Base-by-base conservation (phyloP, 2,329 filamentous ascomycete genomes). In the Zarea fungicola region DNA sequence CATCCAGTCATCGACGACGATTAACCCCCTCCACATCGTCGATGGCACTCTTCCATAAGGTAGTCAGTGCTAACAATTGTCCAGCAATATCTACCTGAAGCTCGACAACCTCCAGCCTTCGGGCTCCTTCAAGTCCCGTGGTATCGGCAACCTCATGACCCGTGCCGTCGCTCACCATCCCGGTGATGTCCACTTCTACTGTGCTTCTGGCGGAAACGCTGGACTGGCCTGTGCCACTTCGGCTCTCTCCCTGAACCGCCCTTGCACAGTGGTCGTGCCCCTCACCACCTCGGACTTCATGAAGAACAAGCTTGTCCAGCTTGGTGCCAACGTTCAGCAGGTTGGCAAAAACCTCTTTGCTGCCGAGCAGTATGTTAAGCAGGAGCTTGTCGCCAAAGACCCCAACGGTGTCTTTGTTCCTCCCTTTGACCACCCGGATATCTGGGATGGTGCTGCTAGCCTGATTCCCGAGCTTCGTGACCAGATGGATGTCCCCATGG, bases 71-170 rank as follows among this genome's bases (percentile, higher is more conserved):
- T 48, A 49, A 55, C 25, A 28, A 39, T 40, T 25, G 25, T 42
- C n/a, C 52, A 77, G 87, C 72, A 84, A 86, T 70, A 81, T 95
- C 65, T 88, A 87, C 65, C 81, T 95, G 60, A 95, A 95, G 66
- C 80, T 93, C 54, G 89, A 95, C 59, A 88, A 87, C 62, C 78
- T 90, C 48, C 89, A 95, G 62, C 89, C 89, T 5, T 86, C 85
- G 19, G 87, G 87, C 54, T 91, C 87, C 32, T 95, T 95, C 80
- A 93, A 95, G 66, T 91, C 87, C 40, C 78, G 81, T 56, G 87
- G 85, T 25, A 80, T 92, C 53, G 87, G 87, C 42, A 80, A 87
- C 65, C 77, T 87, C 62, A 83, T 89, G 61, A 68, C 71, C 49
- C 61, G 61, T 45, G 65, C 67, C 49, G 60, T 65, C 55, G 58